phyloP scores from a whole-genome alignment of 345 rosid species.

The Populus nigra region DNA sequence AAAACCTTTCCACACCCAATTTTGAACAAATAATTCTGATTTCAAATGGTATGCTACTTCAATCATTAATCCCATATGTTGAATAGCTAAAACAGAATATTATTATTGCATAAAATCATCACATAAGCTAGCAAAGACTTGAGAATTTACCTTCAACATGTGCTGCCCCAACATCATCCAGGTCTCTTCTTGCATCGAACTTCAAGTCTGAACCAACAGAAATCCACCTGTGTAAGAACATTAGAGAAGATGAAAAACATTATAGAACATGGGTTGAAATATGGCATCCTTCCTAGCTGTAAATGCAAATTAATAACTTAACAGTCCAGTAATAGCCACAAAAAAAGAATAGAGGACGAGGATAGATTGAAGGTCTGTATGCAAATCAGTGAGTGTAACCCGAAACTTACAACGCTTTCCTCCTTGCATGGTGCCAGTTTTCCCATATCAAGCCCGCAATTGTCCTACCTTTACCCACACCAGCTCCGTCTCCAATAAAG shows the following conservation, averaged over 20 bases:
- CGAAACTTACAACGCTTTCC: conserved; percentile 74
- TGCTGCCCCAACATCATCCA: conserved; percentile 92
- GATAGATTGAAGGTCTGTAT: background rate
- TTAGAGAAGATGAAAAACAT: conserved; percentile 15
- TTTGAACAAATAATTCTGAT: background rate
- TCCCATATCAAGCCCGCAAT: conserved; percentile 97
- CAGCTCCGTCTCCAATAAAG: conserved; percentile 99
- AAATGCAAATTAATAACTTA: background rate
- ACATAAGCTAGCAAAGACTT: conserved; percentile 1
- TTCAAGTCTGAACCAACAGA: conserved; percentile 97
- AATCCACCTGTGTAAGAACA: conserved; percentile 76
- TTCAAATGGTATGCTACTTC: background rate
- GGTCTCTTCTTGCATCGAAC: conserved; percentile 93
- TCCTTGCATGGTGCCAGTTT: conserved; percentile 84
- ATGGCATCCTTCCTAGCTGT: background rate
- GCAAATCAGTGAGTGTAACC: conserved; percentile 17
- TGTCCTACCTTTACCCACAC: conserved; percentile 98
- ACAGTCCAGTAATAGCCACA: background rate
- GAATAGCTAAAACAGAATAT: background rate
- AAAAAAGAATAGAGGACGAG: background rate
- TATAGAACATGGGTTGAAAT: conserved; percentile 6
- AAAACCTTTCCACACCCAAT: background rate
- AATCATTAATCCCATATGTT: background rate
- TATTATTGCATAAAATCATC: background rate
- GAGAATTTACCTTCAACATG: conserved; percentile 59